A percentile compares a stretch with the other conserved stretches of the same genome.
These are phyloP conservation scores for Diaporthe sp. DNA, from an alignment of 2,329 filamentous ascomycete species.

Conservation along the genomic window DNA sequence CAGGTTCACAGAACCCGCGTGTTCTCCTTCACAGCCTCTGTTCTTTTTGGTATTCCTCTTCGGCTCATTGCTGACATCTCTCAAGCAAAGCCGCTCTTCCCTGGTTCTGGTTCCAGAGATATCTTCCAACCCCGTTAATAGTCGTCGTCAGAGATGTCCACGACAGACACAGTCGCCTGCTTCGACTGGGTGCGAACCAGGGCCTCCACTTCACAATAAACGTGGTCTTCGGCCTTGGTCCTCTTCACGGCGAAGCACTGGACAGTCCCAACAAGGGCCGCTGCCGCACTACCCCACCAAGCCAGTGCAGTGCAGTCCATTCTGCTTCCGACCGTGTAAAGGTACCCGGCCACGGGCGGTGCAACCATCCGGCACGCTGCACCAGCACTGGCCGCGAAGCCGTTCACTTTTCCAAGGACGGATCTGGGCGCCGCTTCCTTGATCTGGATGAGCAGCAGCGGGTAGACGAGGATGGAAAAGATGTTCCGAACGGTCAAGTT, in stretches of 20 bases:
- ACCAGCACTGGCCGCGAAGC: constrained; percentile 74
- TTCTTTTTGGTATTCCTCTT: not conserved
- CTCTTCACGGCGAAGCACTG: constrained; percentile 71
- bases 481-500: constrained; percentile 72
- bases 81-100: not conserved
- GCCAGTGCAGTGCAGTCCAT: constrained; percentile 72
- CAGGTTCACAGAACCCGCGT: not conserved
- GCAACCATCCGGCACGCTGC: constrained; percentile 78
- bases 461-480: constrained; percentile 75
- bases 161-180: constrained; percentile 26
- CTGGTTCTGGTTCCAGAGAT: too few species aligned
- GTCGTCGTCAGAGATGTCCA: constrained; percentile 26
- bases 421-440: constrained; percentile 74
- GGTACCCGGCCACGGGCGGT: constrained; percentile 73
- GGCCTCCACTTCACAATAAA: constrained; percentile 36
- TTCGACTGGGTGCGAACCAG: constrained; percentile 34
- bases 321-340: constrained; percentile 72
- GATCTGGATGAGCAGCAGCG: constrained; percentile 75
- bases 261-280: constrained; percentile 69
- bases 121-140: not conserved
- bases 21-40: too few species aligned
- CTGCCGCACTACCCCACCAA: constrained; percentile 73
- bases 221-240: constrained; percentile 41
- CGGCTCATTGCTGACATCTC: not conserved
- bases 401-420: constrained; percentile 75